These are phyloP conservation scores for Cytospora leucostoma DNA, from an alignment of 2,329 filamentous ascomycete species.

Conservation along the genomic window DNA sequence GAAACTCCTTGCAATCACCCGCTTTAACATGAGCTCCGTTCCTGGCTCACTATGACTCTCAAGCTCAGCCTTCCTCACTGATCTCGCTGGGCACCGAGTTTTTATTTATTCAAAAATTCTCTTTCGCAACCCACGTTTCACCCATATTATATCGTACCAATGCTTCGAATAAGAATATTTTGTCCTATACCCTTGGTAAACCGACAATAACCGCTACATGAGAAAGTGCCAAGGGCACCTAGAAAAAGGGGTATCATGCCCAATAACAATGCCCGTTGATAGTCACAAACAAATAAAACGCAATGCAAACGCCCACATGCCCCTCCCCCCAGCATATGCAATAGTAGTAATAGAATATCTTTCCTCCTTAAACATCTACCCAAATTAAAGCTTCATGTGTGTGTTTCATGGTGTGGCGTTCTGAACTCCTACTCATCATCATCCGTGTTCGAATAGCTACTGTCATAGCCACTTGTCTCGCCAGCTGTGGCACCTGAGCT, in stretches of 20 bases:
- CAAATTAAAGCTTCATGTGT: background rate
- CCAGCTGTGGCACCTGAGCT: slow-evolving; percentile 46
- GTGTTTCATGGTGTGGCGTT: background rate
- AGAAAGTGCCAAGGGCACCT: background rate
- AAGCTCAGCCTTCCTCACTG: background rate
- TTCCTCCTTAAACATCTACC: background rate
- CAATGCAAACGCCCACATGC: background rate
- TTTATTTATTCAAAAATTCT: background rate
- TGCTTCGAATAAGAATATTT: background rate
- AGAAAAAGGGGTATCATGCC: slow-evolving; percentile 1
- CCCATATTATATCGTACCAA: background rate
- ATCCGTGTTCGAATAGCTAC: slow-evolving; percentile 36
- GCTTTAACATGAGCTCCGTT: background rate
- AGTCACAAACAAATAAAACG: background rate
- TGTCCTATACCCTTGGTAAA: background rate
- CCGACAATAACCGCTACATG: too few species aligned
- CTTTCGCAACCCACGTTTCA: background rate
- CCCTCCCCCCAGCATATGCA: background rate
- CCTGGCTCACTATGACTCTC: background rate
- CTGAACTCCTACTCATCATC: background rate
- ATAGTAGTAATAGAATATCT: background rate
- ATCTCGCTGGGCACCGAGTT: background rate
- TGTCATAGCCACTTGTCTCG: slow-evolving; percentile 41
- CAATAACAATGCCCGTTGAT: background rate
- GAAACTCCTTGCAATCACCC: background rate